Evolutionary conservation across 2,329 filamentous ascomycete species (phyloP).

Genomic region (Ceratocystis huliohia): DNA sequence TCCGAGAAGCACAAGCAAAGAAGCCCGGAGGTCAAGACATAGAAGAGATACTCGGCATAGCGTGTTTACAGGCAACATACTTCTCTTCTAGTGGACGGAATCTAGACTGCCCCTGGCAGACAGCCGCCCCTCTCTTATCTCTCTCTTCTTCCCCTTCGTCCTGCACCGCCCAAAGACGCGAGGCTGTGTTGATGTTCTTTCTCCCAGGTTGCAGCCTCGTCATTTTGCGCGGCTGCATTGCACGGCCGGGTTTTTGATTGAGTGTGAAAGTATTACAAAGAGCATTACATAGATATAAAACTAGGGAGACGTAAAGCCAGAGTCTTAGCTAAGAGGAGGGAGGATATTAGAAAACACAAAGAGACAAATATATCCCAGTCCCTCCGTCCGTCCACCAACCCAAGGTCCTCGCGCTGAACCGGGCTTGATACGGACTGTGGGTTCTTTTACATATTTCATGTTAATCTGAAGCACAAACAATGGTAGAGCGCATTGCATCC

Average conservation of each 20-base stretch:
- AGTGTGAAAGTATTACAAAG: neutral
- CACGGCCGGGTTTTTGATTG: neutral
- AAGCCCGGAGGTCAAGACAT: too few relatives aligned
- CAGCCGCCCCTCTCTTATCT: neutral
- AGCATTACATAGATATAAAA: neutral
- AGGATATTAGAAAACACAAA: too few relatives aligned
- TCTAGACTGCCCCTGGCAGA: too few relatives aligned
- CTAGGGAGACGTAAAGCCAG: neutral
- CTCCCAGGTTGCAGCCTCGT: neutral
- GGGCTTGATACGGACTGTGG: constrained; percentile 1
- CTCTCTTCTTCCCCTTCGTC: neutral
- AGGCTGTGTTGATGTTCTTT: neutral
- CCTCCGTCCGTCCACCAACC: too few relatives aligned
- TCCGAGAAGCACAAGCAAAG: too few relatives aligned
- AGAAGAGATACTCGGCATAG: too few relatives aligned
- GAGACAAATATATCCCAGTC: too few relatives aligned
- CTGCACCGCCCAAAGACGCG: neutral
- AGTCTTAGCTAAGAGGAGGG: too few relatives aligned
- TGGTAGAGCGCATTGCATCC: too few relatives aligned
- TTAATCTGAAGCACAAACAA: too few relatives aligned
- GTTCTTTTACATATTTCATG: neutral
- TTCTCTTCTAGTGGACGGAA: too few relatives aligned
- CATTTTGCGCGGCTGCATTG: neutral
- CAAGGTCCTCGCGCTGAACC: neutral
- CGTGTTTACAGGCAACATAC: too few relatives aligned